Base-by-base conservation (phyloP, 106 monocot species). In the Dactylorhiza incarnata region DNA sequence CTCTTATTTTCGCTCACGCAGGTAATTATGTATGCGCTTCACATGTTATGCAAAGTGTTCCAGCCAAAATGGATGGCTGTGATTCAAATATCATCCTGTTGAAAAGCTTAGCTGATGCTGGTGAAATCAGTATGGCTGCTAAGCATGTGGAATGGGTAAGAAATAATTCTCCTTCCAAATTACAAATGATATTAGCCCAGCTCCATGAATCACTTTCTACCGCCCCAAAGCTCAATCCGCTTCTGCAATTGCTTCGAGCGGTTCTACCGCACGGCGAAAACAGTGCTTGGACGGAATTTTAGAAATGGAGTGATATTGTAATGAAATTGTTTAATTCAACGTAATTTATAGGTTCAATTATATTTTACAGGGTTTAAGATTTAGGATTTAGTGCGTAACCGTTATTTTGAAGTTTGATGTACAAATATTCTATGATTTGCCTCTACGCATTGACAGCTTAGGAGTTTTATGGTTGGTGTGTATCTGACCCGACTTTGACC, bases 141-240 rank as follows among this genome's bases (percentile, higher is more conserved):
- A 58, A 86, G 53, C 91, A 95, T 54, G 71, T 89, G 53, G 69
- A 80, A 45, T 89, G 87, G 91, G 62, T 91, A 43, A 89, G 68
- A 53, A 61, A 49, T 49, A 84, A 81, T 9, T 78, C 53, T 24
- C 48, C 80, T 45, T 68, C 45, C 62, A 78, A 79, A 54, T 56
- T 91, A 23, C 76, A 87, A 51, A 48, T 16, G 22, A 83, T 89
- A 71, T 49, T 84, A 48, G 51, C 48, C 46, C 74, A 84, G 25
- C 85, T 95, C 22, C 73, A 87, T 49, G 76, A 83, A 52, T 84
- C 89, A 79, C 86, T 95, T 79, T 87, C 94, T 74, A 91, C 87
- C 61, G 63, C 87, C 48, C 89, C 94, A 23, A 86, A 85, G 0
- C 68, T 89, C 26, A 84, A 95, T 62, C 53, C 78, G 77, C 76